phyloP scores from a whole-genome alignment of 169 alveolate species.

The Plasmodium inui region DNA sequence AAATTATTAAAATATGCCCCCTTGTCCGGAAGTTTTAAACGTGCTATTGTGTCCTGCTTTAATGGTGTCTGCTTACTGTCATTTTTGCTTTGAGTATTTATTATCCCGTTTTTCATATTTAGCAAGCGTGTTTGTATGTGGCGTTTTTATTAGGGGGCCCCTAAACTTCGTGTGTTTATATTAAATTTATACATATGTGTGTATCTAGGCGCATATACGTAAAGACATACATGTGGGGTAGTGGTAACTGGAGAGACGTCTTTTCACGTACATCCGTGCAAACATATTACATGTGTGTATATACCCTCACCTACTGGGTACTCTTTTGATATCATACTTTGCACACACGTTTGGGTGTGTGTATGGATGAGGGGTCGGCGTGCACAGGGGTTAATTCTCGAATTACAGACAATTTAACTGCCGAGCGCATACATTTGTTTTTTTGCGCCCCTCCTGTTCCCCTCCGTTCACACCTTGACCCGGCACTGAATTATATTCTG shows the following conservation, averaged over 20 bases:
- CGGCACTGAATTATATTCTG: neutral
- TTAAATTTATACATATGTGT: neutral
- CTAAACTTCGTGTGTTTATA: neutral
- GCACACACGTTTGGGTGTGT: neutral
- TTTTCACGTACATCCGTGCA: neutral
- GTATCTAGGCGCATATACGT: neutral
- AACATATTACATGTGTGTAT: neutral
- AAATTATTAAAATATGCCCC: conserved; percentile 17
- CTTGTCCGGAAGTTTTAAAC: neutral
- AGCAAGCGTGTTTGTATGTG: neutral
- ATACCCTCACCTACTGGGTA: neutral
- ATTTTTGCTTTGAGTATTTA: neutral
- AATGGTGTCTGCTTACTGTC: conserved; percentile 14
- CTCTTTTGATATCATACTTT: neutral
- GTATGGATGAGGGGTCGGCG: neutral
- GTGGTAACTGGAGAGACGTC: neutral
- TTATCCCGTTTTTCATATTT: conserved; percentile 38
- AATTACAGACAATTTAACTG: neutral
- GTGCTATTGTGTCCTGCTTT: conserved; percentile 8
- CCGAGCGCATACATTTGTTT: neutral
- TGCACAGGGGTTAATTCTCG: neutral
- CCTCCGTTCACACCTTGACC: neutral
- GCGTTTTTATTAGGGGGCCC: neutral
- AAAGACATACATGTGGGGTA: neutral
- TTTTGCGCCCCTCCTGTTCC: neutral